A percentile compares a stretch with the other conserved stretches of the same genome.
phyloP scores from a whole-genome alignment of 306 rosid species.

The Rosa persica region DNA sequence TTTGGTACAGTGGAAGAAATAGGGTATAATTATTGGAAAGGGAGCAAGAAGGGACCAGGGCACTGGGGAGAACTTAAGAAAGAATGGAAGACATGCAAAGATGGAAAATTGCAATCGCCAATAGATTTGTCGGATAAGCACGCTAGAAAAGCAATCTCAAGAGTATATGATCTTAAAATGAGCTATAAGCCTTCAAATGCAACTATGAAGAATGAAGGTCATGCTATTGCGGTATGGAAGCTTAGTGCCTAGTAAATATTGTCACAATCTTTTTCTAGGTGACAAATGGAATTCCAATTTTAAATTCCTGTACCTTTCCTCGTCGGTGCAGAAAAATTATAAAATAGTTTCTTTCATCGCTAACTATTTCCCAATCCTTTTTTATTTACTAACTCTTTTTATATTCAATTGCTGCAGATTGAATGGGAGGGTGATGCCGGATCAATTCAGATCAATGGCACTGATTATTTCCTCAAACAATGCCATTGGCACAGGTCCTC shows the following conservation, averaged over 20 bases:
- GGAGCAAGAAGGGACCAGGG: conserved; percentile 28
- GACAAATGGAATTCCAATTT: too few species aligned
- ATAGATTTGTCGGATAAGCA: conserved; percentile 8
- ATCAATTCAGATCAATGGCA: conserved; percentile 32
- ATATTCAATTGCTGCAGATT: not conserved
- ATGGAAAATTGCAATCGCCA: conserved; percentile 36
- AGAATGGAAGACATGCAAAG: conserved; percentile 35
- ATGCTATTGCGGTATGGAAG: conserved; percentile 24
- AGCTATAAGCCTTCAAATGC: conserved; percentile 28
- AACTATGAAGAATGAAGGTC: conserved; percentile 28
- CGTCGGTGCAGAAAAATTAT: too few species aligned
- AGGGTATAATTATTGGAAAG: conserved; percentile 23
- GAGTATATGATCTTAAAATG: not conserved
- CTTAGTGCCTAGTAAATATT: not conserved
- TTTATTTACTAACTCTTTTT: too few species aligned
- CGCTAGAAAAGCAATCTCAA: not conserved
- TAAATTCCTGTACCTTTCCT: too few species aligned
- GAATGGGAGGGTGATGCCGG: conserved; percentile 37
- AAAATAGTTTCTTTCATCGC: too few species aligned
- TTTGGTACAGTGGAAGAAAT: conserved; percentile 27
- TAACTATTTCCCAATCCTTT: too few species aligned
- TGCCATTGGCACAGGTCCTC: conserved; percentile 48
- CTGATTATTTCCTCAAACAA: conserved; percentile 22
- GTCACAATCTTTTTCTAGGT: too few species aligned
- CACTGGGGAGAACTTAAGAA: conserved; percentile 39